Percentiles rank a stretch among this genome's conserved stretches.
phyloP scores from a whole-genome alignment of 345 rosid genomes.

The Dimocarpus longan region DNA sequence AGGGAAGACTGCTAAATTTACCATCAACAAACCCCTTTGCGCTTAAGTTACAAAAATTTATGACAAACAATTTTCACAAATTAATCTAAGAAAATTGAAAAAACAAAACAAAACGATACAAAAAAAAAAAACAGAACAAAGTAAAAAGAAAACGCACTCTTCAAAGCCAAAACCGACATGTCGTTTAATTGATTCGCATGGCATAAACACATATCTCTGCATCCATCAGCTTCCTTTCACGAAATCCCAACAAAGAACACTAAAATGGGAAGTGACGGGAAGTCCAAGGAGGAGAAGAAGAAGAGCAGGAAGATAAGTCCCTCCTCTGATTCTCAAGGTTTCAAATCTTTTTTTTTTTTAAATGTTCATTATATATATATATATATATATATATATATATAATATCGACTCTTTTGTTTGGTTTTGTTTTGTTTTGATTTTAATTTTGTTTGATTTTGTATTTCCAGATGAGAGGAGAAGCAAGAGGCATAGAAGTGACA shows the following conservation, averaged over 20 bases:
- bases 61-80: no score
- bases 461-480: constrained; percentile 56
- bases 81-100: no score
- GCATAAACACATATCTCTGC: background rate
- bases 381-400: background rate
- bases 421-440: background rate
- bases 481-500: constrained; percentile 54
- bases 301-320: constrained; percentile 52
- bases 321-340: constrained; percentile 45
- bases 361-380: background rate
- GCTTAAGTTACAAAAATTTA: no score
- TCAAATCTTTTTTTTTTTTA: background rate
- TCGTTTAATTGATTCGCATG: background rate
- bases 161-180: background rate
- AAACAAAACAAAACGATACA: no score
- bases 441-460: constrained; percentile 1
- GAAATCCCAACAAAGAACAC: background rate
- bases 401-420: background rate
- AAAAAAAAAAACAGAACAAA: no score
- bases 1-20: no score
- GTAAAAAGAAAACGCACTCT: no score
- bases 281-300: constrained; percentile 55
- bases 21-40: no score
- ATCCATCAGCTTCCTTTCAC: background rate
- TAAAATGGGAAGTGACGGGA: constrained; percentile 66